Conservation (phyloP, 2,329 filamentous ascomycete genomes). For the Pseudocercospora eumusae region DNA sequence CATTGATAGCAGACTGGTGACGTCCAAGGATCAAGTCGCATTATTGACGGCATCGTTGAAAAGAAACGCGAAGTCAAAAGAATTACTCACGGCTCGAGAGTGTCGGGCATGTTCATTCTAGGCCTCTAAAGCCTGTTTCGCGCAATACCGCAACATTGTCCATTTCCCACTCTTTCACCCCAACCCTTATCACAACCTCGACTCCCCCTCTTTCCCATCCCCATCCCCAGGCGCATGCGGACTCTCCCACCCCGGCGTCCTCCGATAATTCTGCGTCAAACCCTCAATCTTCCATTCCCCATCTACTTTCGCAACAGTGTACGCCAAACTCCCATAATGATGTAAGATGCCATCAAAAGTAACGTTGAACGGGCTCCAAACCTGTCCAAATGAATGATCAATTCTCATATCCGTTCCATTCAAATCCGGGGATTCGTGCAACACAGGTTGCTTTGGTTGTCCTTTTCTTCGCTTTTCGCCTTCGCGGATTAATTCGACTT, state of each 20-base stretch:
- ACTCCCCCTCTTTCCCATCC: neutral
- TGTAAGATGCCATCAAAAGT: slow-evolving; percentile 30
- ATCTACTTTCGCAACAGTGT: slow-evolving; percentile 20
- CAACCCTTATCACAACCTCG: neutral
- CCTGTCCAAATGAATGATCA: slow-evolving; percentile 24
- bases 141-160: too few species aligned
- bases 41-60: too few species aligned
- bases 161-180: neutral
- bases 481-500: slow-evolving; percentile 21
- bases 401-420: slow-evolving; percentile 23
- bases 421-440: slow-evolving; percentile 23
- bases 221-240: neutral
- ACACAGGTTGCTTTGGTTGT: slow-evolving; percentile 16
- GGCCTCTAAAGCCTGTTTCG: too few species aligned
- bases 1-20: too few species aligned
- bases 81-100: too few species aligned
- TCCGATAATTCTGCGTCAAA: slow-evolving; percentile 29
- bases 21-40: too few species aligned
- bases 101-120: too few species aligned
- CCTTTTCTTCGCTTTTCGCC: slow-evolving; percentile 21
- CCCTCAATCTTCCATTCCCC: slow-evolving; percentile 28
- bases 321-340: slow-evolving; percentile 29
- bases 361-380: slow-evolving; percentile 27
- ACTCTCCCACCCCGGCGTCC: slow-evolving; percentile 28
- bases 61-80: too few species aligned